phyloP scores from a whole-genome alignment of 2,329 filamentous ascomycete genomes.

The Penicillium griseofulvum region DNA sequence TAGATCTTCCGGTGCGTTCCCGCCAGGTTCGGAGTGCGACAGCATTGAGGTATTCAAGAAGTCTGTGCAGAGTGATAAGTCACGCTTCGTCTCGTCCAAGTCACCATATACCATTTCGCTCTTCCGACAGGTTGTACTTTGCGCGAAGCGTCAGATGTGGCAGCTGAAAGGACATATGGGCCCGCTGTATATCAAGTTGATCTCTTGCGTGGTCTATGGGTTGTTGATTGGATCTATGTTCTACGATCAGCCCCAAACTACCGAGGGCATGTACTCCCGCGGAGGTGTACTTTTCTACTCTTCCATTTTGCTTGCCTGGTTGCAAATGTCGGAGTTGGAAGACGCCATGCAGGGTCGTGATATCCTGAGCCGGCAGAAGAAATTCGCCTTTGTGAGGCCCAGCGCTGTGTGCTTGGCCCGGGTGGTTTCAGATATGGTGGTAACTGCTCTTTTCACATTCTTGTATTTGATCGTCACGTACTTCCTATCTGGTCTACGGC shows the following conservation, averaged over 20 bases:
- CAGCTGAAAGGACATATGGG: conserved; percentile 68
- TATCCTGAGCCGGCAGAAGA: conserved; percentile 63
- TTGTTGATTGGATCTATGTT: conserved; percentile 74
- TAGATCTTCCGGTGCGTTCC: conserved; percentile 47
- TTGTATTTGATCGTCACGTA: conserved; percentile 61
- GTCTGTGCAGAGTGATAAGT: conserved; percentile 58
- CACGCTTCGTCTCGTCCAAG: conserved; percentile 55
- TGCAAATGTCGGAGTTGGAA: conserved; percentile 72
- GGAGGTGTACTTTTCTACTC: conserved; percentile 63
- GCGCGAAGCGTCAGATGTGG: conserved; percentile 68
- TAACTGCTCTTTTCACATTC: conserved; percentile 52
- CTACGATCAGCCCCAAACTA: conserved; percentile 58
- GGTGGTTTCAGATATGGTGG: conserved; percentile 56
- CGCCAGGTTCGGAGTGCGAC: conserved; percentile 37
- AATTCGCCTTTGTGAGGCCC: conserved; percentile 63
- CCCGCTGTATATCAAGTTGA: conserved; percentile 69
- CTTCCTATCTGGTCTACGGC: conserved; percentile 51
- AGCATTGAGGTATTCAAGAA: conserved; percentile 54
- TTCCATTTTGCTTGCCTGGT: conserved; percentile 60
- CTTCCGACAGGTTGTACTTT: conserved; percentile 59
- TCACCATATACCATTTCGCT: conserved; percentile 73
- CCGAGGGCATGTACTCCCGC: conserved; percentile 57
- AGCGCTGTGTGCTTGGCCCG: conserved; percentile 59
- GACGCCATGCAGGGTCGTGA: conserved; percentile 68
- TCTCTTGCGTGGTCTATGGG: conserved; percentile 67